phyloP scores from a whole-genome alignment of 805 yeast species.

The Metschnikowia reukaufii region DNA sequence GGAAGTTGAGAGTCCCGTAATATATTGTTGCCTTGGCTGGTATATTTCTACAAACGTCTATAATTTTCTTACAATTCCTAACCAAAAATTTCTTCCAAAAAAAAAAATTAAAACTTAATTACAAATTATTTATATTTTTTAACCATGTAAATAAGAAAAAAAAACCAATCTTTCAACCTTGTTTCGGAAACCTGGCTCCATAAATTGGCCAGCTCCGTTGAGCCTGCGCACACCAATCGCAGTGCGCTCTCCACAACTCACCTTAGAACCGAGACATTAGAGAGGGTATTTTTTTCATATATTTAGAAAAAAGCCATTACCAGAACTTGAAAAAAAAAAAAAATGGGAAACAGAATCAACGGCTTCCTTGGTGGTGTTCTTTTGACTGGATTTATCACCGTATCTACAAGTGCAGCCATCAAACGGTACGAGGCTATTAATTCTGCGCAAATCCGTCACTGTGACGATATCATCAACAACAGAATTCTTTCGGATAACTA shows the following conservation, averaged over 20 bases:
- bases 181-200: too few species aligned
- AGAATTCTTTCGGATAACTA: constrained; percentile 51
- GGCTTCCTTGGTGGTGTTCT: constrained; percentile 54
- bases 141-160: too few species aligned
- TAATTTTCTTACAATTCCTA: too few species aligned
- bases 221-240: constrained; percentile 9
- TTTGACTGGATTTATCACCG: constrained; percentile 61
- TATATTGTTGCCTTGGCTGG: too few species aligned
- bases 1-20: too few species aligned
- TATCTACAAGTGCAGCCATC: constrained; percentile 60
- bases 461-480: constrained; percentile 52
- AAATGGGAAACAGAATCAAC: constrained; percentile 44
- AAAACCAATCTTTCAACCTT: too few species aligned
- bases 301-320: neutral
- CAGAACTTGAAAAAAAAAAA: neutral
- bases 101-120: too few species aligned
- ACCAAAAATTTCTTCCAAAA: too few species aligned
- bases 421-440: constrained; percentile 47
- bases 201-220: too few species aligned
- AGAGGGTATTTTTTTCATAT: too few species aligned
- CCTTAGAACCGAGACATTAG: neutral
- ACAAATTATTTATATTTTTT: too few species aligned
- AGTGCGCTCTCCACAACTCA: constrained; percentile 4
- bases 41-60: too few species aligned
- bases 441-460: constrained; percentile 46